Base-by-base conservation (phyloP, 768 basidiomycete species). In the Xerocomus brunneocitrinus region DNA sequence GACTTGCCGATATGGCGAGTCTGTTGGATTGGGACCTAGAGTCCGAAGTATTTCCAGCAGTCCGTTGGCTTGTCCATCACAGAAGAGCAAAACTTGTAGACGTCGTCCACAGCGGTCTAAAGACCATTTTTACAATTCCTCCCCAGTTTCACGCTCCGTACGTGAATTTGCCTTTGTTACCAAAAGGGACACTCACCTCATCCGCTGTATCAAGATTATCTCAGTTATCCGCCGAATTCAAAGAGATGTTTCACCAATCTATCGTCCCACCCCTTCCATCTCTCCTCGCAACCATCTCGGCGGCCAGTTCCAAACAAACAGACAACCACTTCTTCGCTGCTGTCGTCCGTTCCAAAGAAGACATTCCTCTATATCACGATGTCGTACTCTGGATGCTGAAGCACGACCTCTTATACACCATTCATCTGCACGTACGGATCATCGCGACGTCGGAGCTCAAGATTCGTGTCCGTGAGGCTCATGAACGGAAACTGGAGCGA, bases 381-480 rank as follows among this genome's bases (percentile, higher is more conserved):
- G 89, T 95, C 30, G 82, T 98, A 10, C 72, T 88, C 35, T 98
- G 95, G 95, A 82, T 98, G 77, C 77, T 98, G 35, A 89, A 89
- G 64, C 83, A 84, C 38, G 92, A 92, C 63, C 76, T 98, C 58
- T 74, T 98, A 16, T 79, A 90, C 49, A 88, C 90, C 16, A 77
- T 93, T 27, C 94, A 95, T 64, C 82, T 94, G 13, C 84, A 88
- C 35, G 83, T 95, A 50, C 84, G 94, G 30, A 77, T 98, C 39
- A 80, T 92, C 34, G 93, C 89, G 0, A 84, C 90, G 0, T 74
- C 78, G 5, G 80, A 83, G 44, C 72, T 98, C 53, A 98, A 97
- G 70, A 67, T 78, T 39, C 74, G 75, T 9, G 91, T 89, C n/a
- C 77, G 79, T 47, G 67, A 71, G 39, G 70, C 67, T 39, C 71